Evolutionary conservation across 495 filamentous ascomycete genomes (phyloP), one percentile per base, ranked within the genome.

Genomic region (Cercophora newfieldiana): DNA sequence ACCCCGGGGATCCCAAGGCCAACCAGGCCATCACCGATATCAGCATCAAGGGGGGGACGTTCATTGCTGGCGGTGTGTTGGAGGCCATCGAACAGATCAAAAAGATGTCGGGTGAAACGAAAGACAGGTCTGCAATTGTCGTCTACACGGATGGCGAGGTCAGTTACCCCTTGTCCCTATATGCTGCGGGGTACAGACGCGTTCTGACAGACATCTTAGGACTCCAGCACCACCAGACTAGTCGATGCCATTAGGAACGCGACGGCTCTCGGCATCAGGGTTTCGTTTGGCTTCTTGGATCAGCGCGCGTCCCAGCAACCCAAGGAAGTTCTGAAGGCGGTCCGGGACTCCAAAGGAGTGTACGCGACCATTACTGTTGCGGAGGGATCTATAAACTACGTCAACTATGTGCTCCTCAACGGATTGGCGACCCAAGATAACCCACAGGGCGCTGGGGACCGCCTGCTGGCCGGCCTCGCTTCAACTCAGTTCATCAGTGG

Each of bases 61-160:
- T 53, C 33, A 69, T 69, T 21, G 74, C 68, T 3, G 49, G 62
- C 22, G 75, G 75, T 6, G 70, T 78, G 1, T 30, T 66, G 5
- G 61, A 64, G 66, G 75, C 69, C 0, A 71, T 72, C 24, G 66
- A 62, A 12, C 63, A 75, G 24, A 51, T 76, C 19, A 61, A 48
- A 7, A 29, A 31, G 28, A 64, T 61, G 57, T 47, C 59, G 1
- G 69, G 70, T 6, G 48, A 31, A 18, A 72, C 74, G 2, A 61
- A 61, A 14, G 67, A 71, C 29, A 59, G 71, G 19, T 68, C 57
- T 61, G 71, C 72, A 57, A 75, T 78, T 64, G 67, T 78, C 2
- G 75, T 78, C 10, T 73, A 75, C 56, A 78, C 75, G 10, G 75
- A 78, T 55, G 75, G 75, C 14, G n/a, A 59, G 59, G 72, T 69